These are phyloP conservation scores for Mimosa bimucronata DNA, from an alignment of 306 rosid genomes.

Conservation along the genomic window DNA sequence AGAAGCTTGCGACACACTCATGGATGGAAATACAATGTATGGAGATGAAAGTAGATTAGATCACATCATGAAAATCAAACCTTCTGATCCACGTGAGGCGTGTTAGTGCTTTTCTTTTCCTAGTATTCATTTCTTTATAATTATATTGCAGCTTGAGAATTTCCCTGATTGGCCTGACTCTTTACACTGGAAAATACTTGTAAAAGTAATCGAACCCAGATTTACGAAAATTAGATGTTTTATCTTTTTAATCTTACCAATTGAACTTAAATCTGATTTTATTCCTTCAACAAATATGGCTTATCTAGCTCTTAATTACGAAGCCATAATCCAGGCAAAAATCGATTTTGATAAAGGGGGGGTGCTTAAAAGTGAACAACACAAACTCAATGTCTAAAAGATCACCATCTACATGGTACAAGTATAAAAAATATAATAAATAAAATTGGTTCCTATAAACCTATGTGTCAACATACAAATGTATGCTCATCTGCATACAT, in stretches of 20 bases:
- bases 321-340: no score
- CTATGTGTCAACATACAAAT: background rate
- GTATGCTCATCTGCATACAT: background rate
- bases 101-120: constrained; percentile 39
- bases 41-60: constrained; percentile 28
- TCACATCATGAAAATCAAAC: constrained; percentile 5
- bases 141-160: background rate
- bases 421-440: no score
- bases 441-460: background rate
- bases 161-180: background rate
- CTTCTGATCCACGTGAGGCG: constrained; percentile 37
- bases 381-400: background rate
- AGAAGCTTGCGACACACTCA: constrained; percentile 41
- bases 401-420: background rate
- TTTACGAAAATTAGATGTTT: background rate
- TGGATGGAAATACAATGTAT: constrained; percentile 46
- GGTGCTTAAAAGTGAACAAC: no score
- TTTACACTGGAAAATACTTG: background rate
- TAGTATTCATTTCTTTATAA: constrained; percentile 1
- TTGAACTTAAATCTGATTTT: background rate
- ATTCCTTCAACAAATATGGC: no score
- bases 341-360: background rate
- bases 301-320: no score
- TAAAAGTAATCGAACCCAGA: background rate
- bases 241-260: background rate